Evolutionary conservation across 2,329 filamentous ascomycete species (phyloP), one percentile per base, ranked within the genome.

Genomic region (Pseudogymnoascus verrucosus): DNA sequence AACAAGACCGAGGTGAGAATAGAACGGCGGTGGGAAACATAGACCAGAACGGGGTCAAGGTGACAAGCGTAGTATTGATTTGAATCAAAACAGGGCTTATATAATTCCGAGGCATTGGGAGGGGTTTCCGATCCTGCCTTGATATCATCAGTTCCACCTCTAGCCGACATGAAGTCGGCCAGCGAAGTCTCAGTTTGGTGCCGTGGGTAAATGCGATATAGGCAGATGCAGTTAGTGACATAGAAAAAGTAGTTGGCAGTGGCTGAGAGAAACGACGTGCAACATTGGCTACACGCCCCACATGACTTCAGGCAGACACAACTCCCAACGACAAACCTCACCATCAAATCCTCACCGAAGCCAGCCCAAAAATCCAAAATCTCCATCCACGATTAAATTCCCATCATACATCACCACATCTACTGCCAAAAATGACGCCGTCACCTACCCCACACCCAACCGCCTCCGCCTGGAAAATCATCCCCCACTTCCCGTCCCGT

Each of bases 231-330:
- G 6, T 12, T n/a, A 8, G 21, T 26, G 21, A 12, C 42, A 26
- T 19, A 21, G 10, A 12, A 19, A 44, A 19, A 11, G 2, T 10
- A 23, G 19, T 6, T 14, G 5, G 21, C 39, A 11, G 39, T 42
- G 16, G 8, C 16, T 8, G 16, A 12, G 16, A 42, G 26, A 28
- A 42, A 10, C 39, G 21, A 4, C 10, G 5, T 39, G 36, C 16
- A 21, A n/a, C 8, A 40, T 40, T 16, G n/a, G n/a, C 11, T 47
- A 14, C 19, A 47, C 2, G 21, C 14, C 40, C 44, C 44, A 51
- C 44, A 76, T 51, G n/a, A 54, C 65, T 69, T 14, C 34, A 42
- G 44, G 47, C 47, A 54, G 47, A 54, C 47, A 54, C 23, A 31
- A 54, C 23, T 14, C 8, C 23, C 11, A 28, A 54, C 8, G 47